Percentiles rank a stretch among this genome's conserved stretches.
These are phyloP conservation scores for Fusarium haematococcum DNA, from an alignment of 2,329 filamentous ascomycete genomes.

Conservation along the genomic window DNA sequence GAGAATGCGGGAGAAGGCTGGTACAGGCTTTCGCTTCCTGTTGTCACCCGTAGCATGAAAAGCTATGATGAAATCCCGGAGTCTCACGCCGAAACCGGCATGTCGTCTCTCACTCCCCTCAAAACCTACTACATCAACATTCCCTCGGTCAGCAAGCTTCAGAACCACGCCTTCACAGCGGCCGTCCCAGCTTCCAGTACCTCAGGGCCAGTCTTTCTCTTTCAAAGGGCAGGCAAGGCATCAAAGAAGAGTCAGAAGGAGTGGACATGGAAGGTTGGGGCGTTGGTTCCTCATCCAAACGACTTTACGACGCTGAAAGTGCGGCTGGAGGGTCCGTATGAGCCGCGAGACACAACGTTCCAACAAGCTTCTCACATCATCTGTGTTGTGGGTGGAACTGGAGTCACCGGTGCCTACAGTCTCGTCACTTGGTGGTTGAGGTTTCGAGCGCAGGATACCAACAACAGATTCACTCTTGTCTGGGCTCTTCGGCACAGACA, in stretches of 20 bases:
- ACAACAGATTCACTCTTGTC: constrained; percentile 7
- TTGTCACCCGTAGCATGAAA: background rate
- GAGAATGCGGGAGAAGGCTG: constrained; percentile 11
- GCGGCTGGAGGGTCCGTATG: constrained; percentile 9
- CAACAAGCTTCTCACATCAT: constrained; percentile 12
- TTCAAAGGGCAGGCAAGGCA: constrained; percentile 5
- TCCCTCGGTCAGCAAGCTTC: constrained; percentile 9
- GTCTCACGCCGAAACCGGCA: background rate
- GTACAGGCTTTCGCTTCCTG: constrained; percentile 5
- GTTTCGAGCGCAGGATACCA: background rate
- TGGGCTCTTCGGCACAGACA: constrained; percentile 10
- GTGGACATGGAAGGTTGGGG: constrained; percentile 15
- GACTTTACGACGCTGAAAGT: background rate
- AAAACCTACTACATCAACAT: constrained; percentile 16
- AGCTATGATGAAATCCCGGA: background rate
- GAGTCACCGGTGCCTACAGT: constrained; percentile 9
- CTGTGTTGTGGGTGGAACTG: constrained; percentile 15
- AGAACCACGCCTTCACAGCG: constrained; percentile 19
- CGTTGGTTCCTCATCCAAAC: background rate
- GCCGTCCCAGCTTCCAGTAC: background rate
- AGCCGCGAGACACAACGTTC: background rate
- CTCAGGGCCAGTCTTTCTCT: constrained; percentile 9
- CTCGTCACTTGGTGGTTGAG: constrained; percentile 12
- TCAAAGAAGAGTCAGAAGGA: constrained; percentile 1
- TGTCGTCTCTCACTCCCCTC: background rate